Conservation (phyloP, 2,329 filamentous ascomycete species). For the Aspergillus sp. region DNA sequence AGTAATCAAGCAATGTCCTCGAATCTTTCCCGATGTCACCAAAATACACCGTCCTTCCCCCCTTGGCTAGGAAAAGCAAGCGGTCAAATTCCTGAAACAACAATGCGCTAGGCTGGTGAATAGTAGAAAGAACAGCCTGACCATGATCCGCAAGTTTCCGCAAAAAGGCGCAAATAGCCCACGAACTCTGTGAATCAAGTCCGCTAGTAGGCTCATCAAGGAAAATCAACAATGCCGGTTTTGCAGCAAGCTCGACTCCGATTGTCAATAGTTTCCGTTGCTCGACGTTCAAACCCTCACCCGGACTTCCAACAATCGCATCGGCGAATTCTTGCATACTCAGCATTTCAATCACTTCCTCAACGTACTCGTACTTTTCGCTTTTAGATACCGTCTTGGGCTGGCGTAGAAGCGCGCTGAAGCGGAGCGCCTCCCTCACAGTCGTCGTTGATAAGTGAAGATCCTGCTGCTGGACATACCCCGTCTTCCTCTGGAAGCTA, state of each 20-base stretch:
- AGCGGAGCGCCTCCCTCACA: constrained; percentile 77
- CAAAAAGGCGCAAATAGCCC: constrained; percentile 79
- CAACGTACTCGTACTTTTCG: constrained; percentile 78
- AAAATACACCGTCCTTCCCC: constrained; percentile 61
- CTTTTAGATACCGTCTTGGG: constrained; percentile 59
- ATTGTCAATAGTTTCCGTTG: constrained; percentile 72
- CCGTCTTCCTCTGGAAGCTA: constrained; percentile 59
- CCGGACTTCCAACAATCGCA: constrained; percentile 77
- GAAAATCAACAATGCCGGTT: constrained; percentile 78
- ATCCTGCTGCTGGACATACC: constrained; percentile 64
- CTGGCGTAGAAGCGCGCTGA: constrained; percentile 77
- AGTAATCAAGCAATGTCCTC: constrained; percentile 52
- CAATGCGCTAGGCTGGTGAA: constrained; percentile 90
- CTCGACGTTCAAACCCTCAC: constrained; percentile 61
- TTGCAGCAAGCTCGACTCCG: constrained; percentile 84
- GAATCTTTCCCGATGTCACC: constrained; percentile 57
- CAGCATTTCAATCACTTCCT: constrained; percentile 72
- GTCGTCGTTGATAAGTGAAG: constrained; percentile 76
- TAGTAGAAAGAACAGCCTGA: constrained; percentile 84
- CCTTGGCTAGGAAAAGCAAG: constrained; percentile 55
- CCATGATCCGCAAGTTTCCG: constrained; percentile 81
- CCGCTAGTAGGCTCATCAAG: constrained; percentile 90
- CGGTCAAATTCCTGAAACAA: constrained; percentile 75
- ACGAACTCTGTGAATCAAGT: constrained; percentile 81
- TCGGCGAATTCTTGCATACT: constrained; percentile 86